Evolutionary conservation across 1,139 yeast species (phyloP).

Genomic region (Scheffersomyces cryptocercus): DNA sequence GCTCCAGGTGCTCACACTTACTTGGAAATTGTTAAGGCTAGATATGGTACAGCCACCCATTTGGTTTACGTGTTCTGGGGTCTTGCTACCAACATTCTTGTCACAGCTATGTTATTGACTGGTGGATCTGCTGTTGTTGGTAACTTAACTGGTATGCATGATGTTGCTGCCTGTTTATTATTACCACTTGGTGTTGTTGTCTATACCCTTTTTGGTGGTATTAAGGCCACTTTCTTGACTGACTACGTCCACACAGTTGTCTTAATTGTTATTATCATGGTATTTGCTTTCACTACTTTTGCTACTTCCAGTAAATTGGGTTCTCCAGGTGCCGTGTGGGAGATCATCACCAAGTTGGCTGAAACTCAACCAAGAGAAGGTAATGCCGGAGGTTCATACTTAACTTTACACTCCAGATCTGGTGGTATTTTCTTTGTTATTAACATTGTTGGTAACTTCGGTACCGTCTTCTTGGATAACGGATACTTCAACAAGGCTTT

Average conservation of each 20-base stretch:
- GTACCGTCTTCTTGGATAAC: slow-evolving; percentile 84
- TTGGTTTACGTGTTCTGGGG: slow-evolving; percentile 73
- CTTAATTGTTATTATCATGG: slow-evolving; percentile 59
- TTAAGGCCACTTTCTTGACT: slow-evolving; percentile 86
- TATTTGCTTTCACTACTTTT: slow-evolving; percentile 63
- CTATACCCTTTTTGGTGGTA: slow-evolving; percentile 85
- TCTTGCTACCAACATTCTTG: slow-evolving; percentile 80
- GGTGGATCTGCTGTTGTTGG: slow-evolving; percentile 83
- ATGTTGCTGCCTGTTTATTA: slow-evolving; percentile 77
- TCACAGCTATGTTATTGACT: slow-evolving; percentile 82
- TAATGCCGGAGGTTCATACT: slow-evolving; percentile 72
- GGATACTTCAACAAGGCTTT: slow-evolving; percentile 92
- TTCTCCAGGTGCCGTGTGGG: slow-evolving; percentile 81
- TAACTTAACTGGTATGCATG: slow-evolving; percentile 80
- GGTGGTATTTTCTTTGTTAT: slow-evolving; percentile 86
- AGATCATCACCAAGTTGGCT: slow-evolving; percentile 60
- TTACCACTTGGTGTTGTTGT: slow-evolving; percentile 81
- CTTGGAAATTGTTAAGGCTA: slow-evolving; percentile 63
- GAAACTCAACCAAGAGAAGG: slow-evolving; percentile 63
- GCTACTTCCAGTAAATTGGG: slow-evolving; percentile 67
- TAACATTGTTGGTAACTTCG: slow-evolving; percentile 83
- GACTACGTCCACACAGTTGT: slow-evolving; percentile 78
- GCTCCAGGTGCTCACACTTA: slow-evolving; percentile 81
- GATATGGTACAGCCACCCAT: slow-evolving; percentile 75
- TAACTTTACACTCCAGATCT: slow-evolving; percentile 74